Base-by-base conservation (phyloP, 148 eudicot species). In the Vaccinium corymbosum region DNA sequence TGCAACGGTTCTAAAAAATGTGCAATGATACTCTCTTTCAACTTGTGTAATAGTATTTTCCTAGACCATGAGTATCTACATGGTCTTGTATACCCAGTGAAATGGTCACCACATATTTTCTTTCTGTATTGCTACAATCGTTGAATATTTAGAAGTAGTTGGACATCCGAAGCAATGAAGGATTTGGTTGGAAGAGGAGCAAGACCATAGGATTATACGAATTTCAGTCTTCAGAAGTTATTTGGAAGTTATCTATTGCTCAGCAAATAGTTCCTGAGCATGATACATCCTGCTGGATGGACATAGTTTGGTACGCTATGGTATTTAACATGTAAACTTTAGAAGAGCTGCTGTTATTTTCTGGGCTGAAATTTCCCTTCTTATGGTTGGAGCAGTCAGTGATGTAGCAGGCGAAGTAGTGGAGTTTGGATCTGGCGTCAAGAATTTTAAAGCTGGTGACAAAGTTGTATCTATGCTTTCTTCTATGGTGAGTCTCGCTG, bases 351-450 rank as follows among this genome's bases (percentile, higher is more conserved):
- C 1, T 2, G 13, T 55, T 83, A 38, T 35, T 74, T 42, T 55
- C 12, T 19, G 32, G 48, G 72, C 85, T 86, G 42, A 85, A 57
- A 48, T 15, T 83, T 76, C 12, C 2, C 19, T 66, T 85, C 7
- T 35, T 57, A 64, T 32, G 85, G 74, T 72, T 84, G 83, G 82
- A 71, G 62, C 83, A 94, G 96, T 85, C n/a, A 86, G 83, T 88
- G 98, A 94, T 86, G 79, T 94, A 68, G 96, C 98, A n/a, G 98
- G 98, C 85, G 98, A 93, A 85, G 93, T 95, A 48, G 90, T 90
- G 49, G 89, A 89, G 84, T 81, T 86, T 90, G 98, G 98, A 83
- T 80, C 94, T 84, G 88, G 77, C 79, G 94, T 92, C 70, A 84
- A 77, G 52, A 91, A 90, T 55, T 90, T 92, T 73, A 91, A 94